Evolutionary conservation across 768 basidiomycete genomes (phyloP).

Genomic region (Rhizopogon roseolus): DNA sequence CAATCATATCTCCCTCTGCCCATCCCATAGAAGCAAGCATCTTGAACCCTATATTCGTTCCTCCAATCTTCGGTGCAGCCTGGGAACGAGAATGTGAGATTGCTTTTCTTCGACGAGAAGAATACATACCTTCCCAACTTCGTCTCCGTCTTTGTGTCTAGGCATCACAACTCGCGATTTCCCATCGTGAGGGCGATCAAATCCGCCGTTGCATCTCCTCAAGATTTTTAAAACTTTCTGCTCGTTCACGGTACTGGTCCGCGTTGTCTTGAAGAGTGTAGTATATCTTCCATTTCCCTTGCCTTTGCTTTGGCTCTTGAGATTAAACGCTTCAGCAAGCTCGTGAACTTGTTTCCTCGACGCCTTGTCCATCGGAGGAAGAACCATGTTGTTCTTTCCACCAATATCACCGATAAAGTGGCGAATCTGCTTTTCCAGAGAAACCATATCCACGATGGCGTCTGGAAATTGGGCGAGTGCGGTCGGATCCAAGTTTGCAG

Average conservation of each 20-base stretch:
- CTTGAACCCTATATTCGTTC: conserved; percentile 80
- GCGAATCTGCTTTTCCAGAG: conserved; percentile 68
- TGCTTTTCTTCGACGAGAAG: neutral
- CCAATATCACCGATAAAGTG: conserved; percentile 59
- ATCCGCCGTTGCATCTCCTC: conserved; percentile 28
- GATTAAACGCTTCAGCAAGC: conserved; percentile 69
- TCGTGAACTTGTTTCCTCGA: conserved; percentile 74
- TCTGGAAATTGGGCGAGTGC: conserved; percentile 31
- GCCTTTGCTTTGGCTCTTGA: conserved; percentile 79
- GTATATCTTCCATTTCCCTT: conserved; percentile 68
- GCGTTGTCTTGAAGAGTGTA: conserved; percentile 64
- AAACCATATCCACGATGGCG: conserved; percentile 56
- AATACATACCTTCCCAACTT: conserved; percentile 68
- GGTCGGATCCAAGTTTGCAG: conserved; percentile 43
- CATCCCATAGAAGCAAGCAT: conserved; percentile 91
- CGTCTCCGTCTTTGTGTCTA: conserved; percentile 75
- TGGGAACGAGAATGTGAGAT: conserved; percentile 20
- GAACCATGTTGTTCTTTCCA: conserved; percentile 47
- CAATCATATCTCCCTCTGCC: conserved; percentile 78
- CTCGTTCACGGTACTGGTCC: conserved; percentile 59
- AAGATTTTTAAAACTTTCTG: conserved; percentile 47
- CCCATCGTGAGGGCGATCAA: conserved; percentile 13
- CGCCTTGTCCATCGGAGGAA: conserved; percentile 77
- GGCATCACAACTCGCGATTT: conserved; percentile 25
- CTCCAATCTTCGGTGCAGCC: conserved; percentile 78